phyloP scores from a whole-genome alignment of 306 rosid genomes.

The Sicyos baderoa region DNA sequence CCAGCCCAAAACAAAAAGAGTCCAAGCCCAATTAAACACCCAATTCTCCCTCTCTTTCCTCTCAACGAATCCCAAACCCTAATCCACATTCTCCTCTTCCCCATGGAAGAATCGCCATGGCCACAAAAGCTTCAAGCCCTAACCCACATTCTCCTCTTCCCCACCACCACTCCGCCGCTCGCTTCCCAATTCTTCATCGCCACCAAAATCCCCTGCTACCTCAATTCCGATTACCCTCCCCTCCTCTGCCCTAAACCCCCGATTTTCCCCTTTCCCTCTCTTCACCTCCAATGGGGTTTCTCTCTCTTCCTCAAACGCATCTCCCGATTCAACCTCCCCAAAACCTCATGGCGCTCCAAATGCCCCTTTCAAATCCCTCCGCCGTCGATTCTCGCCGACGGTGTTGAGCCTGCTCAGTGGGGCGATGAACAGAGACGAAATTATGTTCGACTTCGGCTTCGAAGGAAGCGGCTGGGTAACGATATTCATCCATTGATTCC shows the following conservation, averaged over 20 bases:
- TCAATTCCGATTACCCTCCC: conserved; percentile 84
- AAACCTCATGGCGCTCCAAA: conserved; percentile 70
- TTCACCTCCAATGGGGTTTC: conserved; percentile 44
- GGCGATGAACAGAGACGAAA: conserved; percentile 35
- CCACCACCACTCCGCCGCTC: conserved; percentile 51
- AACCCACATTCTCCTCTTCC: conserved; percentile 67
- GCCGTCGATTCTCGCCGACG: conserved; percentile 58
- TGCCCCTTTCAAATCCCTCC: conserved; percentile 79
- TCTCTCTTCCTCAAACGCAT: conserved; percentile 58
- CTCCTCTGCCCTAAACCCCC: conserved; percentile 45
- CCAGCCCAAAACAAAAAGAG: neutral
- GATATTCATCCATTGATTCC: conserved; percentile 45
- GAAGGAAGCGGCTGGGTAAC: conserved; percentile 32
- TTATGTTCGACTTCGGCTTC: conserved; percentile 46
- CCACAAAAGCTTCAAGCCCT: conserved; percentile 48
- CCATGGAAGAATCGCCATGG: conserved; percentile 58
- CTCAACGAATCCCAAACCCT: neutral
- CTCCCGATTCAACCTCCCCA: conserved; percentile 32
- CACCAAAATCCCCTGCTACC: conserved; percentile 63
- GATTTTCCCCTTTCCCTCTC: conserved; percentile 24
- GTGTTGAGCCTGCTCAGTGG: conserved; percentile 55
- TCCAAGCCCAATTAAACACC: neutral
- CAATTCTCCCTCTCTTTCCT: neutral
- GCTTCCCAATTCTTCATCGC: conserved; percentile 64
- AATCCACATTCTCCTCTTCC: too few relatives aligned